These are phyloP conservation scores for Neoboletus subvelutipes DNA, from an alignment of 768 basidiomycete species.

Conservation along the genomic window DNA sequence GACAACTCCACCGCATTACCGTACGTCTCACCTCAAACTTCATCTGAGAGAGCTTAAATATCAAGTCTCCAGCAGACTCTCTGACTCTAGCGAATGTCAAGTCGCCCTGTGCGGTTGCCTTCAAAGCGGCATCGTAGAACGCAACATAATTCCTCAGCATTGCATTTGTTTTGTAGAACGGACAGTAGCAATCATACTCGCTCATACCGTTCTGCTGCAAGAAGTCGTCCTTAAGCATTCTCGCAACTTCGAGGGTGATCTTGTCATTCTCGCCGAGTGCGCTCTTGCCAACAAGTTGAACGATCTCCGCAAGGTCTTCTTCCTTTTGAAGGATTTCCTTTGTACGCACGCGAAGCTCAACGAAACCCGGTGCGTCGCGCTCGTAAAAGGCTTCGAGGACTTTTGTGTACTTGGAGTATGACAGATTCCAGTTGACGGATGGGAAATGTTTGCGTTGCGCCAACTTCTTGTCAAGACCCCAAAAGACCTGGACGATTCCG, in stretches of 20 bases:
- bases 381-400: conserved; percentile 94
- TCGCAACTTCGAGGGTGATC: conserved; percentile 95
- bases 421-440: conserved; percentile 99
- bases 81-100: conserved; percentile 85
- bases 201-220: conserved; percentile 99
- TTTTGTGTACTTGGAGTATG: conserved; percentile 98
- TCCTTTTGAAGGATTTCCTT: conserved; percentile 99
- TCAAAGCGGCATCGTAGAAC: conserved; percentile 89
- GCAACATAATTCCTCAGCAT: conserved; percentile 95
- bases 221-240: conserved; percentile 97
- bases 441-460: conserved; percentile 99
- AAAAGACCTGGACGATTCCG: conserved; percentile 99
- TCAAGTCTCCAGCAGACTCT: conserved; percentile 80
- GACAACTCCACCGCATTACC: neutral
- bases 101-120: conserved; percentile 80
- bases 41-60: conserved; percentile 99
- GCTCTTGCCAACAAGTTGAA: conserved; percentile 98
- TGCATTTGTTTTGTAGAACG: conserved; percentile 97
- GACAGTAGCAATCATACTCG: conserved; percentile 95
- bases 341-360: conserved; percentile 86
- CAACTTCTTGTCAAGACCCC: conserved; percentile 99
- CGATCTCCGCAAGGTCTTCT: conserved; percentile 97
- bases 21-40: conserved; percentile 82
- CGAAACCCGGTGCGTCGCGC: conserved; percentile 87
- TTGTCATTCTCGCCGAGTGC: conserved; percentile 97